phyloP scores from a whole-genome alignment of 1,284 basidiomycete genomes.

The Austroboletus niveus region DNA sequence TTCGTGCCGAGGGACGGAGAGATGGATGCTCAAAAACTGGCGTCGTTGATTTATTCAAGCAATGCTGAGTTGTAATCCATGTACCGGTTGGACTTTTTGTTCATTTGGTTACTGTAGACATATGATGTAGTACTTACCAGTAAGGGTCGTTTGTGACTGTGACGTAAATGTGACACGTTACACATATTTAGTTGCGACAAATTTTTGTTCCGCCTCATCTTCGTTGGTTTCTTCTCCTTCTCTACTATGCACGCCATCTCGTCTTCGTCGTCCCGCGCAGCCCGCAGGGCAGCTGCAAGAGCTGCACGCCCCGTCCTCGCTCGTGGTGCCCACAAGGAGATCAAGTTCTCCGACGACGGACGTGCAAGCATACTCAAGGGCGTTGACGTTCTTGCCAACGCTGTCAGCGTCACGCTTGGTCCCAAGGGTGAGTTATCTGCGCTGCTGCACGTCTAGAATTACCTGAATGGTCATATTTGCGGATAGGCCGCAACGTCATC shows the following conservation, averaged over 20 bases:
- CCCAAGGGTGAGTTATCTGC: conserved; percentile 73
- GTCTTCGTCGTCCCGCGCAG: no score
- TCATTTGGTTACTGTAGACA: no score
- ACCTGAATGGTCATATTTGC: conserved; percentile 12
- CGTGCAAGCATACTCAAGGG: conserved; percentile 92
- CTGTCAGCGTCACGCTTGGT: conserved; percentile 92
- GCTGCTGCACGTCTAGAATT: neutral
- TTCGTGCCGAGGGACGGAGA: conserved; percentile 15
- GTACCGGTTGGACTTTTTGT: no score
- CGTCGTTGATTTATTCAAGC: conserved; percentile 11
- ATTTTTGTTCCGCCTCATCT: no score
- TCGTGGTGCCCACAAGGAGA: conserved; percentile 64
- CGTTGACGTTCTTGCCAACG: conserved; percentile 95
- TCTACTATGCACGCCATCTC: no score
- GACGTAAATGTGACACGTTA: no score
- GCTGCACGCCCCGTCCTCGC: no score
- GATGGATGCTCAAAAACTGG: conserved; percentile 15
- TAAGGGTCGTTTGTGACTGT: no score
- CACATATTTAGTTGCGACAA: no score
- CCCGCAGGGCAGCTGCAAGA: no score
- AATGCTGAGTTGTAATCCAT: conserved; percentile 37
- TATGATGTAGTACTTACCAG: no score
- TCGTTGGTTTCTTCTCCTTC: no score
- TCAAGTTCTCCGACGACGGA: conserved; percentile 96
- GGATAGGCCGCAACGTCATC: conserved; percentile 90